Evolutionary conservation across 192 early-diverging fungal genomes (phyloP).

Genomic region (Coemansia erecta): DNA sequence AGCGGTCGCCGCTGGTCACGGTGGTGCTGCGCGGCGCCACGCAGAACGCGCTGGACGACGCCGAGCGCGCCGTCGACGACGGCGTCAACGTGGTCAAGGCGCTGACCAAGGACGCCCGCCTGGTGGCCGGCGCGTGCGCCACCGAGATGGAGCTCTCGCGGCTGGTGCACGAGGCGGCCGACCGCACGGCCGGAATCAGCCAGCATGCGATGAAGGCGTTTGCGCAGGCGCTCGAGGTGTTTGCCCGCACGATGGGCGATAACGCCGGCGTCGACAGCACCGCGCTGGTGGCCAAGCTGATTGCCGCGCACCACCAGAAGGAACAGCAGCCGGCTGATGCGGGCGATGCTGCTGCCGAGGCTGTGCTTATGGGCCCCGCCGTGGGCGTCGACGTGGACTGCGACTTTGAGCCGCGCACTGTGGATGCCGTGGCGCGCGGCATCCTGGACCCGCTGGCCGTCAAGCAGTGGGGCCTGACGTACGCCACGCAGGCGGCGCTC

Average conservation of each 20-base stretch:
- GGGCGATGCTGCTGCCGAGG: neutral
- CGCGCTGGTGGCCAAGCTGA: constrained; percentile 86
- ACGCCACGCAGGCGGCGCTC: constrained; percentile 87
- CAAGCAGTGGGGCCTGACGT: constrained; percentile 87
- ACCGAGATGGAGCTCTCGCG: constrained; percentile 89
- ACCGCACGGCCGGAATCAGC: constrained; percentile 90
- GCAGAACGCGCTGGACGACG: constrained; percentile 91
- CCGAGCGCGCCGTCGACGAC: constrained; percentile 96
- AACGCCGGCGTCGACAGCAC: constrained; percentile 95
- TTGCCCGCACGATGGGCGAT: constrained; percentile 91
- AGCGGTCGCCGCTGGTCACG: constrained; percentile 78
- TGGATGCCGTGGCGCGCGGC: constrained; percentile 69
- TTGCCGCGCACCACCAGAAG: constrained; percentile 81
- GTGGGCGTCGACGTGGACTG: constrained; percentile 85
- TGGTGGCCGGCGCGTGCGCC: constrained; percentile 93
- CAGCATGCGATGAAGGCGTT: constrained; percentile 97
- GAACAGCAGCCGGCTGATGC: constrained; percentile 19
- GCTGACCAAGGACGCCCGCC: constrained; percentile 75
- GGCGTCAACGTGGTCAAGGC: constrained; percentile 97
- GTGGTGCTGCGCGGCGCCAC: constrained; percentile 97
- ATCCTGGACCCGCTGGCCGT: constrained; percentile 80
- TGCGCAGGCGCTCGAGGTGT: constrained; percentile 90
- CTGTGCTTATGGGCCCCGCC: constrained; percentile 19
- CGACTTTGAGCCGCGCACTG: constrained; percentile 34
- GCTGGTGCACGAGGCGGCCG: constrained; percentile 72